Conservation (phyloP, 1,284 basidiomycete species). For the Quambalaria eucalypti region DNA sequence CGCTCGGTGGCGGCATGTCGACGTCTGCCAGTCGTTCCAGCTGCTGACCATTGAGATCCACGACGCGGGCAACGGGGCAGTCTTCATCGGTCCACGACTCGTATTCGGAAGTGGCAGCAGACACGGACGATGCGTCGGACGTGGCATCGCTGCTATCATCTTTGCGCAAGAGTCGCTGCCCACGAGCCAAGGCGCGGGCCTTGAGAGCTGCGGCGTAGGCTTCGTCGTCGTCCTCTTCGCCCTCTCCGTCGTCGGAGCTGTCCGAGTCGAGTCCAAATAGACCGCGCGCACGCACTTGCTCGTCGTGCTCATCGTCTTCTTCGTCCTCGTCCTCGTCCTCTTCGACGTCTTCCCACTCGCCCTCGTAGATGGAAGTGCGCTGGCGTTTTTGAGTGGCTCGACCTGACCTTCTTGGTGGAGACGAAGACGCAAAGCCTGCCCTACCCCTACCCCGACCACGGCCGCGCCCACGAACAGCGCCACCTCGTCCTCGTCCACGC, state of each 20-base stretch:
- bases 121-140: not conserved
- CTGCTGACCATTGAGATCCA: not conserved
- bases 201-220: not conserved
- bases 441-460: not conserved
- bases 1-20: not conserved
- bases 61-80: slow-evolving; percentile 1
- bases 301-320: not conserved
- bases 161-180: not conserved
- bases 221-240: not conserved
- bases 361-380: not conserved
- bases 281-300: no score
- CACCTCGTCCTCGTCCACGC: not conserved
- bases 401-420: not conserved
- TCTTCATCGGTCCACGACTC: not conserved
- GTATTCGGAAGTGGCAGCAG: not conserved
- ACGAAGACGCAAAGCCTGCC: not conserved
- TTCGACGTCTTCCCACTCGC: slow-evolving; percentile 2
- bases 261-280: not conserved
- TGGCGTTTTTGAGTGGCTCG: not conserved
- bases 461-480: not conserved
- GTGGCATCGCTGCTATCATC: not conserved
- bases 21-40: not conserved
- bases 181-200: not conserved
- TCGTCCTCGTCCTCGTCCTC: not conserved
- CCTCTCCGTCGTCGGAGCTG: no score